These are phyloP conservation scores for Hawksworthiomyces lignivorus DNA, from an alignment of 2,329 filamentous ascomycete genomes.

Conservation along the genomic window DNA sequence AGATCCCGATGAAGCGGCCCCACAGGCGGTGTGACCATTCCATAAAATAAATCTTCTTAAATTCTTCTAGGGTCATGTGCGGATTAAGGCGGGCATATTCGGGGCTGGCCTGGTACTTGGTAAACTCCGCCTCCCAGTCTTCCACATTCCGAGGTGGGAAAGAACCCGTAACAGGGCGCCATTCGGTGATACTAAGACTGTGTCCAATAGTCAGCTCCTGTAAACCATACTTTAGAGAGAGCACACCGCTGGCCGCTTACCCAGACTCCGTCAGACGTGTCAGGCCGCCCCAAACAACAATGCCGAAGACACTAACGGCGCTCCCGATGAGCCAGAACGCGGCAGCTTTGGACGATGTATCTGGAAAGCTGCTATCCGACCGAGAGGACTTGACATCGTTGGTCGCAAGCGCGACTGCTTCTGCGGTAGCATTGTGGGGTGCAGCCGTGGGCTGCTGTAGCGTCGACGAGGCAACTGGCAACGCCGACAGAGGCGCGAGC, in stretches of 20 bases:
- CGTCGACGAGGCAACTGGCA: too few relatives aligned
- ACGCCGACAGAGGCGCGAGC: too few relatives aligned
- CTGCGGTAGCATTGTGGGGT: conserved; percentile 9
- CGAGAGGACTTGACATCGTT: conserved; percentile 18
- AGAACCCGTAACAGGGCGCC: conserved; percentile 91
- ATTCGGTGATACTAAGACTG: conserved; percentile 97
- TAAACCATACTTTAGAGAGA: too few relatives aligned
- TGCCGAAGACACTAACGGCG: conserved; percentile 89
- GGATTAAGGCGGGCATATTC: conserved; percentile 91
- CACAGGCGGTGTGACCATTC: conserved; percentile 95
- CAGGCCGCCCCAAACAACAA: conserved; percentile 89
- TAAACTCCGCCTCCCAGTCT: conserved; percentile 90
- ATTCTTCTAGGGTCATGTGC: conserved; percentile 85
- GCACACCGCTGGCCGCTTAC: too few relatives aligned
- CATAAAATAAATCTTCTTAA: conserved; percentile 99
- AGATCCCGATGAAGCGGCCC: conserved; percentile 84
- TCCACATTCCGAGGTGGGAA: conserved; percentile 69
- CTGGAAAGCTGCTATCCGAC: conserved; percentile 37
- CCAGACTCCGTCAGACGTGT: conserved; percentile 94
- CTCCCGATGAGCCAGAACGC: conserved; percentile 91
- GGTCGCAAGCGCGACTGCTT: conserved; percentile 12
- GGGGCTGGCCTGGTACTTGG: conserved; percentile 84
- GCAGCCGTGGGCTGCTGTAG: not conserved
- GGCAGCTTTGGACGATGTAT: conserved; percentile 66
- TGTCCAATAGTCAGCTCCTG: too few relatives aligned